Conservation (phyloP, 768 basidiomycete genomes). For the Leccinellum albellum region DNA sequence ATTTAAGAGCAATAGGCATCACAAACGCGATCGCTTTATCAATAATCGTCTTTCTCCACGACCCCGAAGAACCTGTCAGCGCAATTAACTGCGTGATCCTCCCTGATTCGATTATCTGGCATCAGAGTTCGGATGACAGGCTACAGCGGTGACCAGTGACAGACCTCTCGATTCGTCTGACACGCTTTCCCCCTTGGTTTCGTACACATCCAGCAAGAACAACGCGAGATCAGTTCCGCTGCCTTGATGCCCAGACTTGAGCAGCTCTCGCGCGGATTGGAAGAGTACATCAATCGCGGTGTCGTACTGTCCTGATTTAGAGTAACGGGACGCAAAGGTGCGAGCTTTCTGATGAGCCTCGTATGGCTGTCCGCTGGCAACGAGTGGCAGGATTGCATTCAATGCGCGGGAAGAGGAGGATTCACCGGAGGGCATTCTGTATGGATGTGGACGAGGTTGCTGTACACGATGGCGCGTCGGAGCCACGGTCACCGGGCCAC, state of each 20-base stretch:
- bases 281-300: slow-evolving; percentile 92
- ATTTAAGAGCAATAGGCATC: slow-evolving; percentile 6
- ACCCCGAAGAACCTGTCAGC: slow-evolving; percentile 68
- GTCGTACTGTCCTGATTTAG: slow-evolving; percentile 75
- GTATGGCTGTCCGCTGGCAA: slow-evolving; percentile 69
- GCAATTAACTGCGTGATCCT: slow-evolving; percentile 90
- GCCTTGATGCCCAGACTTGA: slow-evolving; percentile 85
- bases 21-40: slow-evolving; percentile 81
- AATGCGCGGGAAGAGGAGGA: slow-evolving; percentile 61
- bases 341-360: slow-evolving; percentile 97
- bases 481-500: neutral
- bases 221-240: slow-evolving; percentile 83
- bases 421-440: slow-evolving; percentile 24
- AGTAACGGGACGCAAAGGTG: slow-evolving; percentile 87
- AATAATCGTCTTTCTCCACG: slow-evolving; percentile 89
- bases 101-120: slow-evolving; percentile 41
- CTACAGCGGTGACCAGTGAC: slow-evolving; percentile 20
- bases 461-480: neutral
- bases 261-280: slow-evolving; percentile 79
- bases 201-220: slow-evolving; percentile 83
- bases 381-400: slow-evolving; percentile 70
- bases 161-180: slow-evolving; percentile 79
- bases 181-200: slow-evolving; percentile 65
- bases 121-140: neutral
- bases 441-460: slow-evolving; percentile 7